Base-by-base conservation (phyloP, 768 basidiomycete genomes). In the Tulasnella sp. region DNA sequence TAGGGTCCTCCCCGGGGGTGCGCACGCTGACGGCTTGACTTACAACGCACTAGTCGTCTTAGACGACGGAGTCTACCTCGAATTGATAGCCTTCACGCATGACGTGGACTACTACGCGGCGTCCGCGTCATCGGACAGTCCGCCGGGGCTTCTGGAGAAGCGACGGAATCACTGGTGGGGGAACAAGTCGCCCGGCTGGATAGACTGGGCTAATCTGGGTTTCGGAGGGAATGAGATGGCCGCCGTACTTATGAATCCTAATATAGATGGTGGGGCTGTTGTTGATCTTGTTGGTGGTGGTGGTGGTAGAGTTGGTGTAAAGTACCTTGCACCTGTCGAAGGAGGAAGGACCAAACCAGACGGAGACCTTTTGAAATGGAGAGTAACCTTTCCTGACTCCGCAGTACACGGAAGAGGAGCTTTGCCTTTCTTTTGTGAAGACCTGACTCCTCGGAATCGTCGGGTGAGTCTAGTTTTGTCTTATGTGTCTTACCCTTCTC, bases 361-460 rank as follows among this genome's bases (percentile, higher is more conserved):
- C 80, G 92, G 92, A 2, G 85, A 87, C 46, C 85, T 87, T 18
- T 81, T 94, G 72, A 84, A 89, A 83, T 94, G 93, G 92, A 83
- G 91, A 58, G 89, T 93, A 54, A 89, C 87, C 2, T 84, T 86
- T 4, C 87, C 91, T 1, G 82, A 81, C 8, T 81, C 83, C n/a
- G 60, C 60, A 76, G 37, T 50, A 16, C 77, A 75, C 20, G 60
- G 77, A 80, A 72, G 50, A 60, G 83, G 89, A 2, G 82, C 83
- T 0, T 84, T 91, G 24, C 93, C 93, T 9, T 94, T 94, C 83
- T 94, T 92, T 85, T 94, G 93, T 83, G 92, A 92, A 18, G 93
- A 94, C 83, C 86, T 93, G 3, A 93, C 92, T 3, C 90, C 92
- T 3, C 86, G 93, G 75, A 82, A 85, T 2, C 88, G 88, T 85